Base-by-base conservation (phyloP, 805 yeast genomes). In the Kurtzmaniella cleridarum region DNA sequence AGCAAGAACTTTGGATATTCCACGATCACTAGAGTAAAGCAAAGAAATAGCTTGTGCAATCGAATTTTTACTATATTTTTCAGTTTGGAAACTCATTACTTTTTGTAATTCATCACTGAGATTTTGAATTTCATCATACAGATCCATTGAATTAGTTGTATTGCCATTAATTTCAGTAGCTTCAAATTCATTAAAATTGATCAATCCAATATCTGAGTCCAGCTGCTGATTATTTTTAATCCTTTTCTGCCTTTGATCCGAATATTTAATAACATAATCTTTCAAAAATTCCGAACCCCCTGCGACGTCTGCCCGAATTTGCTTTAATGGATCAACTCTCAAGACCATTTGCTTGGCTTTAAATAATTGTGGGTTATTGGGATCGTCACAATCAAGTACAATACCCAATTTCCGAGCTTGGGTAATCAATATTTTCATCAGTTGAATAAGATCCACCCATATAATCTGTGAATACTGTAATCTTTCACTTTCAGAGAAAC, bases 361-460 rank as follows among this genome's bases (percentile, higher is more conserved):
- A 17, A 63, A 66, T 41, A 84, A 61, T 0, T 71, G 66, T 2
- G 73, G 65, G 20, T 62, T 59, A 23, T 51, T 45, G 6, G 76
- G 75, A 35, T 49, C 52, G 53, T 86, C 95, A 52, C 89, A 80
- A 38, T 79, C 83, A 40, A 88, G 62, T 1, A 67, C 66, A 24
- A 86, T 81, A 1, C 78, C 78, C 43, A 83, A 50, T 50, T 72
- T 77, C 29, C 88, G 62, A 0, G 95, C 90, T 52, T 85, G 87
- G n/a, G 81, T 69, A 23, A 91, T 77, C 38, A 90, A 64, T 17
- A 59, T 60, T 54, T 84, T 80, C 93, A 90, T 88, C 29, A 87
- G 75, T 48, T 86, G 88, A 36, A 90, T 78, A 1, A 93, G 78
- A 60, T 91, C 97, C 11, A 84, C 84, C 96, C 97, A 93, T 16